A percentile compares a stretch with the other conserved stretches of the same genome.
These are phyloP conservation scores for Perkinsus chesapeaki DNA, from an alignment of 169 alveolate species.

Conservation along the genomic window DNA sequence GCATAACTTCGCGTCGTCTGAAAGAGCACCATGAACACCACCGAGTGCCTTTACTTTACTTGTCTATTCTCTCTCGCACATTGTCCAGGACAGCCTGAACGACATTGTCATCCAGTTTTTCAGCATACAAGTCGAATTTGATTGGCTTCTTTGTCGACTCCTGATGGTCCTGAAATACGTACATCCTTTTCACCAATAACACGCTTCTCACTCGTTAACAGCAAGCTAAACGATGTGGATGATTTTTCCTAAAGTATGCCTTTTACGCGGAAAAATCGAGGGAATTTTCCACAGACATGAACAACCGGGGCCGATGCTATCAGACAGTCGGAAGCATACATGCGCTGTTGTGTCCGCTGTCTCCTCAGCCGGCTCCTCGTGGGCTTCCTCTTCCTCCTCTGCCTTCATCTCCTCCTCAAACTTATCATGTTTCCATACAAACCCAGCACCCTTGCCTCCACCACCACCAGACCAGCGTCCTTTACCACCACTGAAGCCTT, in stretches of 20 bases:
- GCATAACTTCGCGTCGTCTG: not conserved
- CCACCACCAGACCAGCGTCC: not conserved
- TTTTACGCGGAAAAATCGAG: no score
- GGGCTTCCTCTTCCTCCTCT: not conserved
- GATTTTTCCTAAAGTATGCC: no score
- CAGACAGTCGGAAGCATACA: not conserved
- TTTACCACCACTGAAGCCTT: not conserved
- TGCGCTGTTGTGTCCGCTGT: not conserved
- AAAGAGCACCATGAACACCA: not conserved
- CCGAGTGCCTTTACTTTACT: not conserved
- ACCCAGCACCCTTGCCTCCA: no score
- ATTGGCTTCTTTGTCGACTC: not conserved
- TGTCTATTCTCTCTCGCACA: not conserved
- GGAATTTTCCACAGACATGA: no score
- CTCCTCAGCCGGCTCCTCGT: not conserved
- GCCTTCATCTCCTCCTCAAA: not conserved
- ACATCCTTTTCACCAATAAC: no score
- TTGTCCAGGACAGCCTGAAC: not conserved
- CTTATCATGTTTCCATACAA: not conserved
- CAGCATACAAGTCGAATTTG: not conserved
- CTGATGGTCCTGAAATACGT: not conserved
- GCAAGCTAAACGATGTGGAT: no score
- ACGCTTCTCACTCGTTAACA: no score
- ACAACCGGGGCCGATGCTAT: no score
- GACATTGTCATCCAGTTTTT: not conserved